Base-by-base conservation (phyloP, 768 basidiomycete genomes). In the Dioszegia crocea region DNA sequence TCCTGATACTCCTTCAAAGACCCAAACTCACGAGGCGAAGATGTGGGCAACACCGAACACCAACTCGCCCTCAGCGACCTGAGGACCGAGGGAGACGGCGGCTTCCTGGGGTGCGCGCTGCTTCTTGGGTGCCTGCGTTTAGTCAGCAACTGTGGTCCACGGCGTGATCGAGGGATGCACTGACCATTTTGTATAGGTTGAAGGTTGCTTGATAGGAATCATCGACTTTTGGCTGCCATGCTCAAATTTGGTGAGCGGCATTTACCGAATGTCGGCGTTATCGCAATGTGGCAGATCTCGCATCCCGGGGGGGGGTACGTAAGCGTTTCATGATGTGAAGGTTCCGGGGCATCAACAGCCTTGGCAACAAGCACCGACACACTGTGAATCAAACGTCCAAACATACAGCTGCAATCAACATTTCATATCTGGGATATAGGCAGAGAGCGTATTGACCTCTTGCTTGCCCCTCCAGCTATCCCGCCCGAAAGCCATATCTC, bases 1-100 rank as follows among this genome's bases (percentile, higher is more conserved):
- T 41, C 36, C 59, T 38, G 9, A 10, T 9, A 12, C 5, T 33
- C 43, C 31, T 39, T 16, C 26, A 10, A n/a, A 23, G 21, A 44
- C 11, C 8, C 16, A 29, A 26, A 75, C 77, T 67, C 61, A 78
- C 58, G 91, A 94, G 39, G 96, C 94, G 72, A 88, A 98, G 81
- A 98, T 97, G 83, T 94, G 94, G 11, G 96, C 96, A 62, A 97
- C 92, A 67, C 94, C 94, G 76, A 94, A 97, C 41, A 98, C 94
- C 73, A 88, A 86, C 80, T 97, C 92, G 76, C 94, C 92, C 78
- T 96, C 92, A 61, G 87, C 87, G 71, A 93, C 89, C 78, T 97
- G 88, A 70, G 93, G 94, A 66, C 94, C 93, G 79, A 96, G 89
- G 54, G 87, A 86, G 75, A 92, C 89, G 67, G 88, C 84, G 75